Conservation (phyloP, 2,329 filamentous ascomycete species). For the Tothia fuscella region DNA sequence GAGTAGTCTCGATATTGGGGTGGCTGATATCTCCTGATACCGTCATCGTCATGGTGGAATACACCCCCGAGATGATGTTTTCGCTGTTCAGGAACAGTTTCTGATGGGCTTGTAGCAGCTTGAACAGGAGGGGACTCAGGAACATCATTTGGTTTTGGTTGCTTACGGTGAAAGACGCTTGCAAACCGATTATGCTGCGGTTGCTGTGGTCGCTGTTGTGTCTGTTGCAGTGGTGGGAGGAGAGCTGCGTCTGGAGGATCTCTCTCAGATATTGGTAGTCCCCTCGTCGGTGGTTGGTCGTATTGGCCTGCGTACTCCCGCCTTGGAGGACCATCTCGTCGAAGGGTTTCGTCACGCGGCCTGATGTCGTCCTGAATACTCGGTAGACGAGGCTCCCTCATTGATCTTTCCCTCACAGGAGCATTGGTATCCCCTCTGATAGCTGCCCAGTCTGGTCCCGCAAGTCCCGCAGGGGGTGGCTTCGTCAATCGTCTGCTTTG, state of each 20-base stretch:
- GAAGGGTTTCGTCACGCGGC: too few species aligned
- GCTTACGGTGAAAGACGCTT: not conserved
- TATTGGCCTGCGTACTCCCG: too few species aligned
- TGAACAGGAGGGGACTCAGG: too few species aligned
- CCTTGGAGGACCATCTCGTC: too few species aligned
- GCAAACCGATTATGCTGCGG: not conserved
- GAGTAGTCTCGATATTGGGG: slow-evolving; percentile 1
- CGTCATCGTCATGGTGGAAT: slow-evolving; percentile 13
- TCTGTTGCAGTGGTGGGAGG: not conserved
- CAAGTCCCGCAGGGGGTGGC: too few species aligned
- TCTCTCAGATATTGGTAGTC: not conserved
- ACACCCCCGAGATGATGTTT: slow-evolving; percentile 20
- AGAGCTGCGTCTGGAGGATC: not conserved
- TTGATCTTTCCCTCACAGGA: too few species aligned
- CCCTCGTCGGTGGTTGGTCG: not conserved
- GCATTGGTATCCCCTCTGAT: too few species aligned
- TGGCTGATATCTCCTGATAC: slow-evolving; percentile 1
- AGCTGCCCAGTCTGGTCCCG: too few species aligned
- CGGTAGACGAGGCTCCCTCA: too few species aligned
- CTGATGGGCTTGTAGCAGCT: not conserved
- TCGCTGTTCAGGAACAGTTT: slow-evolving; percentile 12
- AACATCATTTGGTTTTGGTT: not conserved
- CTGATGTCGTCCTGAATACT: too few species aligned
- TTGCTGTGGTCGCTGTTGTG: not conserved
- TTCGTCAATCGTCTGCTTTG: too few species aligned